Conservation (phyloP, 139 green algal genomes). For the Auxenochlorella pyrenoidosa region DNA sequence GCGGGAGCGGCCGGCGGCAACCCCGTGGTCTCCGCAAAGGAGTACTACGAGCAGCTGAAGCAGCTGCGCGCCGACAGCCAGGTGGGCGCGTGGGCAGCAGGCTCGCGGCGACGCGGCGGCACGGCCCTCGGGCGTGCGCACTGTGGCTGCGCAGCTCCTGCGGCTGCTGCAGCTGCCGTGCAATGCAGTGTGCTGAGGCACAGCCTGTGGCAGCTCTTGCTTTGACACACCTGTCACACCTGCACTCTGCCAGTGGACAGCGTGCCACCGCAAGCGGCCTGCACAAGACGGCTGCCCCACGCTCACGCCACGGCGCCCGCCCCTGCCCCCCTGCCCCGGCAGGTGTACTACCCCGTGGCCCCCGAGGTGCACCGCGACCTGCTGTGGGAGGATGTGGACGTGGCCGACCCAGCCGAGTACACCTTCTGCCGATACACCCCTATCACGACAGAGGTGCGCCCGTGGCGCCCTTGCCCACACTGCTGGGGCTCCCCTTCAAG, state of each 20-base stretch:
- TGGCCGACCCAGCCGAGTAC: slow-evolving; percentile 52
- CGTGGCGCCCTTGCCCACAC: too few relatives aligned
- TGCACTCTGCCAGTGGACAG: too few relatives aligned
- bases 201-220: background rate
- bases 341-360: slow-evolving; percentile 53
- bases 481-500: too few relatives aligned
- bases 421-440: slow-evolving; percentile 54
- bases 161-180: too few relatives aligned
- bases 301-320: too few relatives aligned
- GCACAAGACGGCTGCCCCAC: too few relatives aligned
- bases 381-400: slow-evolving; percentile 55
- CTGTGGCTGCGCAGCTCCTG: too few relatives aligned
- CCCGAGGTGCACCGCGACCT: slow-evolving; percentile 50
- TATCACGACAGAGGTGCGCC: slow-evolving; percentile 44
- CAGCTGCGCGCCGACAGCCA: slow-evolving; percentile 43
- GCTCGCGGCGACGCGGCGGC: too few relatives aligned
- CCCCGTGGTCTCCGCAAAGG: slow-evolving; percentile 36
- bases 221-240: background rate
- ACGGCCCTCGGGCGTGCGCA: too few relatives aligned
- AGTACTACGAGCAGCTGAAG: slow-evolving; percentile 48
- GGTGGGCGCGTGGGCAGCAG: background rate
- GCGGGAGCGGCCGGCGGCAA: background rate
- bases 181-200: too few relatives aligned
- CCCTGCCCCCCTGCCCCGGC: background rate
- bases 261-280: too few relatives aligned